Base-by-base conservation (phyloP, 1,284 basidiomycete genomes). In the Sanghuangporus baumii region DNA sequence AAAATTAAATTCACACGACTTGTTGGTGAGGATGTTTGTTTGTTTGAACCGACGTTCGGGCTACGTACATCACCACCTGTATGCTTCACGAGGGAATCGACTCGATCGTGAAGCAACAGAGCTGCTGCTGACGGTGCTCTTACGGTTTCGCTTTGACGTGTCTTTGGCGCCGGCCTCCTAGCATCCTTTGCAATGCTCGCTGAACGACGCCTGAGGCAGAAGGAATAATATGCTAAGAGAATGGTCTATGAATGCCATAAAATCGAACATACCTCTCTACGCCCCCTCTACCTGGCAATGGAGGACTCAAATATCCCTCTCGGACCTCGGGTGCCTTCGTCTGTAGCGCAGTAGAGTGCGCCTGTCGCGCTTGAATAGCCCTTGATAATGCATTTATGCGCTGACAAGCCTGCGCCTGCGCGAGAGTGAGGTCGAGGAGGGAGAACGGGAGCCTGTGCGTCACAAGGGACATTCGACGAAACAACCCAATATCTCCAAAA, bases 381-480 rank as follows among this genome's bases (percentile, higher is more conserved):
- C 37, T 54, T 16, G 50, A 31, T n/a, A 26, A 23, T 2, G 3
- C 50, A 51, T 23, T 23, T 31, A 23, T 41, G 31, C 41, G 52
- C 9, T 46, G 38, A 6, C 26, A 52, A 16, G 54, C 23, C 9
- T 55, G 54, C 46, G 55, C 31, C 20, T 56, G 54, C 20, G 20
- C 20, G 14, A 56, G 11, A 8, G 60, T 31, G 60, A 61, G 43
- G 31, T 61, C 60, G 34, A 61, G 41, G 36, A 61, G 55, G 18
- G 46, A 46, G 26, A 55, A 7, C 16, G 60, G 60, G 14, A 61
- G 20, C 6, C 14, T 61, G 55, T 51, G 50, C 50, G 50, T 51
- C 3, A n/a, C 50, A 51, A 23, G 20, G 46, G 43, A 59, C 57
- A 38, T 47, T 14, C 3, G 26, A 23, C n/a, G 40, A 23, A 26